Evolutionary conservation across 108 stramenopile genomes (phyloP).

Genomic region (Nitzschia sp.): DNA sequence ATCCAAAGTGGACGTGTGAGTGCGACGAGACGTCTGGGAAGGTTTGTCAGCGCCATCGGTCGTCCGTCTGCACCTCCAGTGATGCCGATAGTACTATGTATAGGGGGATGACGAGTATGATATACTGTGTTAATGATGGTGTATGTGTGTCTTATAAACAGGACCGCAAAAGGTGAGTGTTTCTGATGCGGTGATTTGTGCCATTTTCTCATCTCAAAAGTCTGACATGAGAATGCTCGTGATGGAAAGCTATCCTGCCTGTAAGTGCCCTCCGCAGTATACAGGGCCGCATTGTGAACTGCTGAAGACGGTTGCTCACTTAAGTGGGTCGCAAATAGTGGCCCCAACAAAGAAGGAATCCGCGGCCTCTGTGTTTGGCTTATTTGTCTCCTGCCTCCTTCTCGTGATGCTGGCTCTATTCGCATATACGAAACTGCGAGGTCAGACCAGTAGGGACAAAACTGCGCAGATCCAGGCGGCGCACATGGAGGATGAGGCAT

Average conservation of each 20-base stretch:
- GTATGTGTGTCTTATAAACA: conserved; percentile 5
- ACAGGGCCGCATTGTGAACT: conserved; percentile 28
- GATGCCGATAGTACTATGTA: not conserved
- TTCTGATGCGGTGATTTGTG: no score
- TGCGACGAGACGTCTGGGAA: conserved; percentile 23
- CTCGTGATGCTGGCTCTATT: not conserved
- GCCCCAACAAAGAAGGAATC: not conserved
- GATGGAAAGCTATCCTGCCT: conserved; percentile 14
- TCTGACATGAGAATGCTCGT: no score
- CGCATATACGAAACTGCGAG: not conserved
- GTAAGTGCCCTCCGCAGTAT: conserved; percentile 13
- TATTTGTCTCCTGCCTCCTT: not conserved
- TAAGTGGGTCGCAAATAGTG: not conserved
- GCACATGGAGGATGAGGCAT: conserved; percentile 3
- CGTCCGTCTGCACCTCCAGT: conserved; percentile 9
- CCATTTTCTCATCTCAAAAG: no score
- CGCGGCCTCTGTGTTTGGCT: not conserved
- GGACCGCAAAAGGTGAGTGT: conserved; percentile 10
- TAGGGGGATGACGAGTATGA: not conserved
- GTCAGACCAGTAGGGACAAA: conserved; percentile 1
- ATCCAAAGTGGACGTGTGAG: conserved; percentile 33
- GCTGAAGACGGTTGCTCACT: not conserved
- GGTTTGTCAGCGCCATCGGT: conserved; percentile 16
- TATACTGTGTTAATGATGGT: conserved; percentile 23
- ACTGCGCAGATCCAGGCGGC: not conserved